A percentile compares a stretch with the other conserved stretches of the same genome.
These are phyloP conservation scores for Corinectria fuckeliana DNA, from an alignment of 2,329 filamentous ascomycete genomes.

Conservation along the genomic window DNA sequence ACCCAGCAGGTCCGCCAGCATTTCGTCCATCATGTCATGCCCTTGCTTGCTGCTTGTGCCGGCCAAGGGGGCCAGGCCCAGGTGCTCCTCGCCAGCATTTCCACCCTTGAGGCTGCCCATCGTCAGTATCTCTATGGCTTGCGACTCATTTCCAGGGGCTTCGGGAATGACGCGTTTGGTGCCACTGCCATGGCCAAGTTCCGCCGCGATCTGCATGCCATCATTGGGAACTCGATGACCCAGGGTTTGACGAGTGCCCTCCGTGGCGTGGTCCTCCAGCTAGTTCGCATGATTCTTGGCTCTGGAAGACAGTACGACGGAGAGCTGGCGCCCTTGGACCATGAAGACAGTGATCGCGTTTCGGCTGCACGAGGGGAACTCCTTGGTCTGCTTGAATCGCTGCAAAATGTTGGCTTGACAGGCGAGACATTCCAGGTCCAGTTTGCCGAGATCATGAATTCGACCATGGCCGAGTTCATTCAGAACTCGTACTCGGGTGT, in stretches of 20 bases:
- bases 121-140: slow-evolving; percentile 64
- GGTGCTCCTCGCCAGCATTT: slow-evolving; percentile 59
- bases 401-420: slow-evolving; percentile 70
- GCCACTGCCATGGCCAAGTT: slow-evolving; percentile 57
- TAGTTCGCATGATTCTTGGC: slow-evolving; percentile 58
- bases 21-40: slow-evolving; percentile 65
- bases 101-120: slow-evolving; percentile 65
- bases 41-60: slow-evolving; percentile 58
- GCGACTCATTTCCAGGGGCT: slow-evolving; percentile 56
- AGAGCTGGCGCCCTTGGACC: slow-evolving; percentile 14
- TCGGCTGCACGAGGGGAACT: slow-evolving; percentile 57
- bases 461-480: slow-evolving; percentile 69
- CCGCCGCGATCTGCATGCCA: slow-evolving; percentile 65
- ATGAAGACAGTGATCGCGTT: slow-evolving; percentile 38
- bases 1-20: slow-evolving; percentile 66
- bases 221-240: slow-evolving; percentile 69
- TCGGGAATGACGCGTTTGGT: slow-evolving; percentile 47
- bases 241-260: slow-evolving; percentile 60
- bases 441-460: slow-evolving; percentile 74
- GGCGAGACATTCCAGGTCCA: slow-evolving; percentile 73
- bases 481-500: slow-evolving; percentile 66
- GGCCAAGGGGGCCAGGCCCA: slow-evolving; percentile 51
- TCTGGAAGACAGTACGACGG: slow-evolving; percentile 26
- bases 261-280: slow-evolving; percentile 58
- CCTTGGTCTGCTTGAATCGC: slow-evolving; percentile 61